Base-by-base conservation (phyloP, 2,329 filamentous ascomycete species). In the Fusarium sp. region DNA sequence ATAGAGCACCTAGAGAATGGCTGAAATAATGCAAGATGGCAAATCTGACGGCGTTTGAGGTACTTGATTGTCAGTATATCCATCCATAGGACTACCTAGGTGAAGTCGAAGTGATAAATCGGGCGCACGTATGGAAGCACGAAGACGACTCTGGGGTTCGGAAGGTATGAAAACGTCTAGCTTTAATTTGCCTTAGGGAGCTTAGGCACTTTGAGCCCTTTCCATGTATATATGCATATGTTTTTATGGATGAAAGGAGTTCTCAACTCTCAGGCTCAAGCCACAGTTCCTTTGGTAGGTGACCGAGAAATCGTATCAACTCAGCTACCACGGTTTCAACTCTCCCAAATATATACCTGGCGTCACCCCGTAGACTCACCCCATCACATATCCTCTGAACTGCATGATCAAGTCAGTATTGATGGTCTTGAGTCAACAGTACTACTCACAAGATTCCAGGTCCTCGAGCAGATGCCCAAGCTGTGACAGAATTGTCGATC, bases 221-320 rank as follows among this genome's bases (percentile, higher is more conserved):
- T n/a, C 5, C 33, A 49, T 17, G 14, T n/a, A 8, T n/a, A 36
- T 52, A n/a, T 33, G 22, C 10, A n/a, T 20, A 24, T 26, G 13
- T 36, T 11, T 17, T 14, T 26, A 24, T 52, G 28, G 47, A n/a
- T 49, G 22, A 39, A 42, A n/a, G 13, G 24, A 18, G 24, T 22
- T 14, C 48, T 66, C 48, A 42, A n/a, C 24, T 55, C 7, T 70
- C 66, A 12, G 39, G 41, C 7, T 71, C 70, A 62, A 74, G 71
- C 72, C 72, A 73, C 57, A 63, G 36, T 47, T 73, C 71, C 38
- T 55, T 74, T 28, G 71, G 58, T 14, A 74, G 63, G 55, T 52
- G 49, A 2, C 55, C 56, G 11, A 73, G 36, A n/a, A 73, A 73
- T 12, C 66, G 39, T 24, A 51, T 71, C 22, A 68, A 13, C 45